Evolutionary conservation across 257 asterid genomes (phyloP), one percentile per base, ranked within the genome.

Genomic region (Solanum piurae): DNA sequence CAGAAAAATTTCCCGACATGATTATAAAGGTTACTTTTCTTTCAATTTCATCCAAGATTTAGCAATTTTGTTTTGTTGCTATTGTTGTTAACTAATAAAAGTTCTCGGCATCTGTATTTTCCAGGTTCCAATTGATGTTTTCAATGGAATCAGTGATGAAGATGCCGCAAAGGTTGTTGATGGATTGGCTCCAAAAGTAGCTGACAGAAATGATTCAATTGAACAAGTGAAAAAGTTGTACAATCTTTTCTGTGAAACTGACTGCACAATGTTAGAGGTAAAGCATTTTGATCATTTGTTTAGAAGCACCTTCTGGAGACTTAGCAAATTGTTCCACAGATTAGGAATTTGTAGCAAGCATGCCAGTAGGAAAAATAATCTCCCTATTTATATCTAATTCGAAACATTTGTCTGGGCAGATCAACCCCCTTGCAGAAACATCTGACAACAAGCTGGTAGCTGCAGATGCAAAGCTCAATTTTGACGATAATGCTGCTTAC

Each of bases 151-250:
- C 52, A 97, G 98, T 86, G 98, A 97, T 86, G 97, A 94, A 88
- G 99, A 97, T 93, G 99, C 98, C 31, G 98, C 97, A 80, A 97
- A 97, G 94, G 99, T 97, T 74, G 99, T 97, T 16, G 99, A 97
- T 91, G 99, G 99, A 82, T 93, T 97, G 88, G 91, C 99, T 64
- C 99, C 95, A 64, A 95, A 90, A 86, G 98, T 90, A 89, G 99
- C 99, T 37, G 99, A 97, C 89, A 94, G 98, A 92, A 91, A 91
- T 82, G 92, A 95, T 88, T 94, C 98, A 31, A 95, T 97, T 86
- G 98, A 96, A 90, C 99, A 97, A 95, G 99, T 97, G 94, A 97
- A 97, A 93, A 96, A 96, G 93, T 88, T 97, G 79, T 97, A 97
- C 74, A 93, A 94, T 86, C 99, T 95, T 87, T 97, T 97, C 95